These are phyloP conservation scores for Marasmius oreades DNA, from an alignment of 1,284 basidiomycete species.

Conservation along the genomic window DNA sequence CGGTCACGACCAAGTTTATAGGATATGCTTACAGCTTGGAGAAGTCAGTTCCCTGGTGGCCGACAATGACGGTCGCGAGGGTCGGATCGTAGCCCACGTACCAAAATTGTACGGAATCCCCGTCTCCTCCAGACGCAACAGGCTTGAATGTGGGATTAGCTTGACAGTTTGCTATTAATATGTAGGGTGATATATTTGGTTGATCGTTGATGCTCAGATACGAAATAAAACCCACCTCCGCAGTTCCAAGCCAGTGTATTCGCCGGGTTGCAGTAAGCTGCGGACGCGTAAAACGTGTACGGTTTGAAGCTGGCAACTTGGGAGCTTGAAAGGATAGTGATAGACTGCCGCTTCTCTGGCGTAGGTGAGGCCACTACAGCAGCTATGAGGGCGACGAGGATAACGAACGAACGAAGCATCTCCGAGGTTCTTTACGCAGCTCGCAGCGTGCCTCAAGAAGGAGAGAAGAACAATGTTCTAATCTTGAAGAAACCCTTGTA, in stretches of 20 bases:
- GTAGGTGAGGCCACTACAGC: background rate
- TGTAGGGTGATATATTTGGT: constrained; percentile 9
- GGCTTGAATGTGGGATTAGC: constrained; percentile 46
- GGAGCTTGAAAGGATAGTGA: constrained; percentile 36
- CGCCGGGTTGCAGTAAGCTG: constrained; percentile 38
- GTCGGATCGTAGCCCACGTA: constrained; percentile 39
- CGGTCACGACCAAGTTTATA: background rate
- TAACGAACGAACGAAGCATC: background rate
- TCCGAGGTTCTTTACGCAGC: background rate
- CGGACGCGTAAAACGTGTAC: constrained; percentile 41
- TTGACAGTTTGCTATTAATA: constrained; percentile 40
- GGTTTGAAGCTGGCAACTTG: constrained; percentile 45
- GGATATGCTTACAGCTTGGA: constrained; percentile 35
- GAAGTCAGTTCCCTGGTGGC: constrained; percentile 50
- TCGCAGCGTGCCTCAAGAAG: background rate
- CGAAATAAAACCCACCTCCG: constrained; percentile 30
- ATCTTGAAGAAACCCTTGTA: too few species aligned
- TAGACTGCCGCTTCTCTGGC: constrained; percentile 23
- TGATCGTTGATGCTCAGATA: background rate
- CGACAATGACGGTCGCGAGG: constrained; percentile 39
- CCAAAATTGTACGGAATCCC: constrained; percentile 36
- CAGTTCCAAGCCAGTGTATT: constrained; percentile 42
- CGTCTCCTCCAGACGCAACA: constrained; percentile 52
- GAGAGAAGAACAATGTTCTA: too few species aligned
- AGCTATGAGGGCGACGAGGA: background rate